Evolutionary conservation across 139 green algal species (phyloP).

Genomic region (Chlamydomonas applanata): DNA sequence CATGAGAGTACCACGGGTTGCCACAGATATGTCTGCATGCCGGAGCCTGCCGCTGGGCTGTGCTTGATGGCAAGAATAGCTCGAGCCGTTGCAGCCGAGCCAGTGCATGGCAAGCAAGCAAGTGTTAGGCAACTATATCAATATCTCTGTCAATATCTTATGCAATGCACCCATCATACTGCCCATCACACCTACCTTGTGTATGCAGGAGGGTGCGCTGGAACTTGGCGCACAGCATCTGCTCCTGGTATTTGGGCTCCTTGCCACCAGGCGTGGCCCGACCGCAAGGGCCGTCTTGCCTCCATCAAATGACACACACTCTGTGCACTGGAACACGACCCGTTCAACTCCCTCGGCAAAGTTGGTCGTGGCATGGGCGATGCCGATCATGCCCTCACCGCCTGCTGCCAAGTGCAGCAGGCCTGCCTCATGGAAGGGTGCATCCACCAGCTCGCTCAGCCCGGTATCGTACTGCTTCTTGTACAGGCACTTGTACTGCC

Average conservation of each 20-base stretch:
- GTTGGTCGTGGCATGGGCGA: constrained; percentile 12
- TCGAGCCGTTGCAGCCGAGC: too few relatives aligned
- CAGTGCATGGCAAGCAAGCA: too few relatives aligned
- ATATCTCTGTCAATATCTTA: too few relatives aligned
- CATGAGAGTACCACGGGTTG: too few relatives aligned
- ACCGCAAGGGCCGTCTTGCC: neutral
- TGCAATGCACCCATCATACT: too few relatives aligned
- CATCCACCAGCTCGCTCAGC: neutral
- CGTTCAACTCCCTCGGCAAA: constrained; percentile 36
- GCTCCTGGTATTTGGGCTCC: constrained; percentile 15
- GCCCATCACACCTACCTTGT: constrained; percentile 9
- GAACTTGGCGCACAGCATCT: constrained; percentile 7
- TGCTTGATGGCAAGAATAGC: too few relatives aligned
- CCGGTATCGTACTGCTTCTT: constrained; percentile 6
- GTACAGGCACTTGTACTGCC: neutral
- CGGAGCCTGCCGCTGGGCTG: too few relatives aligned
- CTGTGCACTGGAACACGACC: constrained; percentile 30
- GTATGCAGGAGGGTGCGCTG: constrained; percentile 30
- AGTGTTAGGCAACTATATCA: too few relatives aligned
- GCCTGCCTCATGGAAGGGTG: neutral
- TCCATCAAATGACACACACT: constrained; percentile 27
- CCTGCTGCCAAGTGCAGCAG: too few relatives aligned
- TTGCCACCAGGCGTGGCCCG: constrained; percentile 37
- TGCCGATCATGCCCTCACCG: neutral
- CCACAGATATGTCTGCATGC: too few relatives aligned